Conservation (phyloP, 768 basidiomycete species). For the Lactarius quietus region DNA sequence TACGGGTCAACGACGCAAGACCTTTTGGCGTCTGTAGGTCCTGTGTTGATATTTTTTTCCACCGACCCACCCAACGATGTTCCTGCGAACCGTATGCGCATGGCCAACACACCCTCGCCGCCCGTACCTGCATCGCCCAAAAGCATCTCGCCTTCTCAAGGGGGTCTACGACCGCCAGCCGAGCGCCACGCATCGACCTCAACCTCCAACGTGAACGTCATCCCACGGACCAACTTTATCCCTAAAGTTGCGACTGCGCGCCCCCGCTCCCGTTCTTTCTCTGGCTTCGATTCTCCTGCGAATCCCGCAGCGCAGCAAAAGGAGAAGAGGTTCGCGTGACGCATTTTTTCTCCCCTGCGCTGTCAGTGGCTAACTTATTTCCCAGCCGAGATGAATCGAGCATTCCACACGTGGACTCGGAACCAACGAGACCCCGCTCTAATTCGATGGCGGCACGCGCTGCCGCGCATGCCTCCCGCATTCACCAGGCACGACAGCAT, state of each 20-base stretch:
- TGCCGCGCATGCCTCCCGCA: slow-evolving; percentile 13
- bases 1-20: slow-evolving; percentile 57
- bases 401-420: too few relatives aligned
- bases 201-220: slow-evolving; percentile 3
- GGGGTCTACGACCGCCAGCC: background rate
- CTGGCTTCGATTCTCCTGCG: slow-evolving; percentile 52
- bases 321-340: slow-evolving; percentile 26
- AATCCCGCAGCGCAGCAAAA: slow-evolving; percentile 29
- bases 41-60: slow-evolving; percentile 60
- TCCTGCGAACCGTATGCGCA: slow-evolving; percentile 30
- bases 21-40: slow-evolving; percentile 45
- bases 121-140: background rate
- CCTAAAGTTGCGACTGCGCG: slow-evolving; percentile 50
- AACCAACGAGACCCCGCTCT: background rate
- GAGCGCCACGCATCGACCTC: background rate
- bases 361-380: background rate
- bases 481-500: slow-evolving; percentile 22
- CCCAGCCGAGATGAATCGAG: slow-evolving; percentile 6
- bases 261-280: slow-evolving; percentile 69
- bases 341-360: background rate
- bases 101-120: slow-evolving; percentile 26
- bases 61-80: slow-evolving; percentile 45
- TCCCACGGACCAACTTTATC: slow-evolving; percentile 63
- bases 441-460: slow-evolving; percentile 4
- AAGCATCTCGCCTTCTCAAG: background rate